Base-by-base conservation (phyloP, 208 protist genomes). In the Acanthamoeba healyi region DNA sequence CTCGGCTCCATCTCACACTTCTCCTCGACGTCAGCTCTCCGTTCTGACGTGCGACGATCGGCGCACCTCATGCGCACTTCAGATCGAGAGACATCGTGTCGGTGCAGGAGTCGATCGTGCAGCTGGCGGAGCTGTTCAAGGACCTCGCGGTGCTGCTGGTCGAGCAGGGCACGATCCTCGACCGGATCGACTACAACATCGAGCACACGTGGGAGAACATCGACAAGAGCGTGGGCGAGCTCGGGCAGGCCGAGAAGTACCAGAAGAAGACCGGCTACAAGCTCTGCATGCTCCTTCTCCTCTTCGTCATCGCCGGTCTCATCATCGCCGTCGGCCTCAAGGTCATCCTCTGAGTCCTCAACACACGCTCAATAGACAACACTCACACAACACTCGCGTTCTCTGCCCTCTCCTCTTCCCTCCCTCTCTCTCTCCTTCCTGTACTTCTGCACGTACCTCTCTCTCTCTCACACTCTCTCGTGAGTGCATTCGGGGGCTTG, bases 111-210 rank as follows among this genome's bases (percentile, higher is more conserved):
- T 98, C 98, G 56, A 98, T 99, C 94, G 98, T 98, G 81, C 98
- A 98, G 0, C 96, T 99, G 54, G 98, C 98, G 82, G 98, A 98
- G 58, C 99, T 98, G 98, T 99, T 99, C 95, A 98, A 98, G 86
- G 98, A 99, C 87, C 96, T 99, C 95, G 98, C 98, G 93, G 97
- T 96, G 22, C 96, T 98, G 24, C 97, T 99, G 29, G 98, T 98
- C 96, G 98, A 98, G 91, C 98, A 99, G 94, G 98, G 98, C 40
- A 98, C 98, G 0, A 95, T 99, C 54, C 95, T 99, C 10, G 98
- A 99, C 90, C 98, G 98, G 38, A 98, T 99, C 74, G 98, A 99
- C 95, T 98, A 99, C 95, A 99, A 99, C 97, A 98, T 99, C 97
- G 98, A 97, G 46, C 94, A 99, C 42, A 98, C 98, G 17, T 97